Percentiles rank a stretch among this genome's conserved stretches.
phyloP scores from a whole-genome alignment of 768 basidiomycete genomes.

The Amanita inopinata region DNA sequence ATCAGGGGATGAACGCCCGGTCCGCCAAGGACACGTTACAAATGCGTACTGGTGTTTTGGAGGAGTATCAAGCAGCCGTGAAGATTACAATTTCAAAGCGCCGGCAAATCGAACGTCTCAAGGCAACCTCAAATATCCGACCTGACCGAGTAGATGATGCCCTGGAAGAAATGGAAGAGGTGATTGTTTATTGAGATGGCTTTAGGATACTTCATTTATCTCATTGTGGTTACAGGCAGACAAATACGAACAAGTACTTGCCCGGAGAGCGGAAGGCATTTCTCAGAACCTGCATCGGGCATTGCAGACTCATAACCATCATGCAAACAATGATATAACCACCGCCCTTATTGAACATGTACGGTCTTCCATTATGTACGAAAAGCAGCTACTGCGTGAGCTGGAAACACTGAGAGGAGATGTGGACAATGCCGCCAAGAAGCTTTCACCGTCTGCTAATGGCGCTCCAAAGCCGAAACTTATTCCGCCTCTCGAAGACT shows the following conservation, averaged over 20 bases:
- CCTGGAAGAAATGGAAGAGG: slow-evolving; percentile 89
- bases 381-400: slow-evolving; percentile 80
- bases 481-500: slow-evolving; percentile 58
- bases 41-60: slow-evolving; percentile 83
- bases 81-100: slow-evolving; percentile 92
- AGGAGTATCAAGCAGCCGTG: slow-evolving; percentile 90
- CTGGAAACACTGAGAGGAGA: slow-evolving; percentile 78
- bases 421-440: slow-evolving; percentile 57
- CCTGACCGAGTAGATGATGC: slow-evolving; percentile 86
- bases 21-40: slow-evolving; percentile 92
- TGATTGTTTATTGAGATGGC: slow-evolving; percentile 20
- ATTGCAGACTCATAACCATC: slow-evolving; percentile 72
- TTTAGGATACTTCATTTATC: slow-evolving; percentile 7
- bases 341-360: slow-evolving; percentile 89
- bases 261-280: slow-evolving; percentile 83
- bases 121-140: slow-evolving; percentile 77
- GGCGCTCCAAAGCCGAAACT: slow-evolving; percentile 51
- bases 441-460: slow-evolving; percentile 37
- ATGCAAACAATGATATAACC: slow-evolving; percentile 87
- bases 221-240: slow-evolving; percentile 50
- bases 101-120: slow-evolving; percentile 81
- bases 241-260: slow-evolving; percentile 79
- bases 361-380: slow-evolving; percentile 85
- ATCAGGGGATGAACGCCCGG: slow-evolving; percentile 94
- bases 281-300: slow-evolving; percentile 89